Evolutionary conservation across 768 basidiomycete species (phyloP).

Genomic region (Pulveroboletus ravenelii): DNA sequence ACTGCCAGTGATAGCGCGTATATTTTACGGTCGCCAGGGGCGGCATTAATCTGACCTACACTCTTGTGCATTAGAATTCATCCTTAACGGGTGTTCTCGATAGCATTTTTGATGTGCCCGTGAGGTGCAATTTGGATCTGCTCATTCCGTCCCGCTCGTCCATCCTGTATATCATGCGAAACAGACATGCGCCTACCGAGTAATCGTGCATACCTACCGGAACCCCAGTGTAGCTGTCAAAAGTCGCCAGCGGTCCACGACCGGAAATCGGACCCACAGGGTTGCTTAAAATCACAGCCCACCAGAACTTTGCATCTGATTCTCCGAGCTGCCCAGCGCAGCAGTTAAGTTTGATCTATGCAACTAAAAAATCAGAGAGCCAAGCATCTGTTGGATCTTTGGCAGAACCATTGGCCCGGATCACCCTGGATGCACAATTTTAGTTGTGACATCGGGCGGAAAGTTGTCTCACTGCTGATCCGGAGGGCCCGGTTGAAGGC

Average conservation of each 20-base stretch:
- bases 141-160: conserved; percentile 16
- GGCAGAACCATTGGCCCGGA: neutral
- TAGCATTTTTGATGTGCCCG: conserved; percentile 6
- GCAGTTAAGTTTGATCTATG: neutral
- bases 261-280: conserved; percentile 4
- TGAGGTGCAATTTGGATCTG: conserved; percentile 20
- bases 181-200: conserved; percentile 2
- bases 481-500: neutral
- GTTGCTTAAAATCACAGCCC: conserved; percentile 7
- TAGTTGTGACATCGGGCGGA: conserved; percentile 16
- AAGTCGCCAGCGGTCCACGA: conserved; percentile 3
- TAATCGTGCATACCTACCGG: neutral
- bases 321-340: neutral
- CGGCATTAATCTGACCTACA: conserved; percentile 10
- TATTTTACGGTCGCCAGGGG: conserved; percentile 4
- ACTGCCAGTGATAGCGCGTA: conserved; percentile 1
- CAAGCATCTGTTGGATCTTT: neutral
- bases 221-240: neutral
- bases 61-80: conserved; percentile 4
- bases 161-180: conserved; percentile 2
- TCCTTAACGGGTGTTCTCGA: conserved; percentile 12
- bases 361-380: neutral
- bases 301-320: conserved; percentile 4
- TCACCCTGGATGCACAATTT: conserved; percentile 16
- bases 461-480: conserved; percentile 8